Conservation (phyloP, 768 basidiomycete genomes). For the Boletus tylopilopsis region DNA sequence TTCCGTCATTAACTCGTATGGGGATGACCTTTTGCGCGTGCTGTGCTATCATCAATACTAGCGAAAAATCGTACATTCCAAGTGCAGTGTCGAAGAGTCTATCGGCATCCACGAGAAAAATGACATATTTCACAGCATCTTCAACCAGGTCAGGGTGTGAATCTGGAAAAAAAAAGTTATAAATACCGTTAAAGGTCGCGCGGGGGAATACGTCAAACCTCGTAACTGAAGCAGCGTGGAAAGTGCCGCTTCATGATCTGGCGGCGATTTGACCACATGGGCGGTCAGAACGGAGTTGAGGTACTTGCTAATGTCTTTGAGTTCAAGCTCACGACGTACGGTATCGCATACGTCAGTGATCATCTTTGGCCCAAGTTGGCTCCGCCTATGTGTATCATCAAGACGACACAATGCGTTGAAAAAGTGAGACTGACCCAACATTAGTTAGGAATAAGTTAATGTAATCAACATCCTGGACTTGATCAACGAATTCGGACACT, state of each 20-base stretch:
- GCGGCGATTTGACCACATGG: conserved; percentile 86
- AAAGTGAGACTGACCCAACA: conserved; percentile 55
- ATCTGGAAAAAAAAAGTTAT: conserved; percentile 4
- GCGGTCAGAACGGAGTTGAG: conserved; percentile 91
- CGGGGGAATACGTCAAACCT: conserved; percentile 42
- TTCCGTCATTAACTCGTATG: neutral
- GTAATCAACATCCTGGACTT: conserved; percentile 86
- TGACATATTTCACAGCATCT: conserved; percentile 97
- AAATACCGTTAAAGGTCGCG: neutral
- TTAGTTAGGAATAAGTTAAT: conserved; percentile 89
- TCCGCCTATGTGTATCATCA: conserved; percentile 43
- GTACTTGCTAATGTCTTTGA: conserved; percentile 69
- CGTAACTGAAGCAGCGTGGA: conserved; percentile 70
- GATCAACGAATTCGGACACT: conserved; percentile 70
- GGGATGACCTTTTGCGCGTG: conserved; percentile 86
- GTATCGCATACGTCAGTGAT: conserved; percentile 74
- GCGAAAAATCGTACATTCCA: conserved; percentile 97
- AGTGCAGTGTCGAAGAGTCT: conserved; percentile 89
- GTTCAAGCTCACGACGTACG: conserved; percentile 69
- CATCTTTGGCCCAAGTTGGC: conserved; percentile 51
- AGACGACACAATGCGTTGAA: neutral
- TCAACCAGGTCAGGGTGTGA: conserved; percentile 76
- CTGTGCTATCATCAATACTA: conserved; percentile 95
- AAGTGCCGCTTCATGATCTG: conserved; percentile 86
- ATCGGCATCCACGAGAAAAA: conserved; percentile 94